Evolutionary conservation across 345 rosid genomes (phyloP), one percentile per base, ranked within the genome.

Genomic region (Luvunga scandens): DNA sequence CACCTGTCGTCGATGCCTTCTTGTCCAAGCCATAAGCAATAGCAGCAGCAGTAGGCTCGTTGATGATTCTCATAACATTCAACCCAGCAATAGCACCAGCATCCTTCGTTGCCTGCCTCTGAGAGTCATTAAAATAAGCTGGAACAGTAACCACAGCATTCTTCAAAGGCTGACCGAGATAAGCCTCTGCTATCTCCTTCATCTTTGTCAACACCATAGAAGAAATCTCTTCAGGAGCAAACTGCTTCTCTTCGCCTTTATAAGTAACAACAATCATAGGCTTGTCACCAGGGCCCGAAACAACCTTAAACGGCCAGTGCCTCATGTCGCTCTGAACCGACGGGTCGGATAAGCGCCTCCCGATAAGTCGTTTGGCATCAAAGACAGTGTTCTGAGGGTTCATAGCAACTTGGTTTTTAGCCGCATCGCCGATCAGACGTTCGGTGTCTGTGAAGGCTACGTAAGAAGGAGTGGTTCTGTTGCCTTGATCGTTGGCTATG

Each of bases 391-490:
- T 81, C 9, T 70, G 55, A 18, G 87, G 87, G 76, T 82, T 80
- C 80, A 82, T 80, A 48, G 85, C 87, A 25, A 82, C 85, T 75
- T 82, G 85, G 77, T 81, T 84, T 79, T 84, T 84, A 48, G 84
- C 82, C 1, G 84, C 84, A 14, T 84, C 86, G 8, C 87, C 85
- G 39, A 85, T 80, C 13, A 82, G 69, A 18, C 84, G 80, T 75
- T 82, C 88, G 19, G 84, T 80, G 65, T 82, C 82, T 18, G 82
- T 85, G 82, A 85, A 85, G 69, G 84, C 87, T 0, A 85, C 82
- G 28, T 85, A 85, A 62, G 85, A 85, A 1, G 85, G 84, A 14
- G 84, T 85, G 36, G 85, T 82, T 12, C 84, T 77, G 80, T 82
- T 85, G 48, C 87, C 87, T 55, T 82, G 87, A 72, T 80, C 85